phyloP scores from a whole-genome alignment of 257 asterid genomes.

The Solanum sejunctum region DNA sequence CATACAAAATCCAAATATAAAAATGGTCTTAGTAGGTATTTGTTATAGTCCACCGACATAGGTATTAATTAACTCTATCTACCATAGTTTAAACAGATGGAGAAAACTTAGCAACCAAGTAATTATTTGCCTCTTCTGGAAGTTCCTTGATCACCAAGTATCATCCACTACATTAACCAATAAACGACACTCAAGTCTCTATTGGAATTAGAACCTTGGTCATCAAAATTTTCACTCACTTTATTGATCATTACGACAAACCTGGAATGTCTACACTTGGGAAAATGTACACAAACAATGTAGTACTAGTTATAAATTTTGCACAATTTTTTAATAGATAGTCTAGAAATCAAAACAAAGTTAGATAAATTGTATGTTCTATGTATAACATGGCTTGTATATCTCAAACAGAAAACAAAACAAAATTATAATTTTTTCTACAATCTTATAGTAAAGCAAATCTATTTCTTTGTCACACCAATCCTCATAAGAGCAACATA shows the following conservation, averaged over 20 bases:
- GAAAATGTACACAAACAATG: not conserved
- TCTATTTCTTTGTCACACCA: slow-evolving; percentile 46
- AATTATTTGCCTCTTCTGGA: not conserved
- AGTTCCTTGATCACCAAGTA: not conserved
- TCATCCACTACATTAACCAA: not conserved
- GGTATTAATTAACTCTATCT: not conserved
- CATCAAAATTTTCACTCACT: not conserved
- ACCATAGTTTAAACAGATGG: not conserved
- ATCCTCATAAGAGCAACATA: slow-evolving; percentile 70
- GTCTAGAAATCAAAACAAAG: not conserved
- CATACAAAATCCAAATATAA: too few relatives aligned
- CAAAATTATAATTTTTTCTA: not conserved
- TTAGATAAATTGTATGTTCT: not conserved
- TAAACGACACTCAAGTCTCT: not conserved
- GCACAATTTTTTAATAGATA: not conserved
- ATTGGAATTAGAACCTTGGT: not conserved
- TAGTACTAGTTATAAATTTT: not conserved
- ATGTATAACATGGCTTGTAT: not conserved
- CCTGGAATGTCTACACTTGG: not conserved
- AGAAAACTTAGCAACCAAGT: not conserved
- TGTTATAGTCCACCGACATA: not conserved
- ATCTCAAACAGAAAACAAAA: not conserved
- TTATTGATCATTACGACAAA: not conserved
- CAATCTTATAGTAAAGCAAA: not conserved
- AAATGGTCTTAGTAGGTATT: not conserved